Evolutionary conservation across 306 rosid species (phyloP).

Genomic region (Cucumis cinereus): DNA sequence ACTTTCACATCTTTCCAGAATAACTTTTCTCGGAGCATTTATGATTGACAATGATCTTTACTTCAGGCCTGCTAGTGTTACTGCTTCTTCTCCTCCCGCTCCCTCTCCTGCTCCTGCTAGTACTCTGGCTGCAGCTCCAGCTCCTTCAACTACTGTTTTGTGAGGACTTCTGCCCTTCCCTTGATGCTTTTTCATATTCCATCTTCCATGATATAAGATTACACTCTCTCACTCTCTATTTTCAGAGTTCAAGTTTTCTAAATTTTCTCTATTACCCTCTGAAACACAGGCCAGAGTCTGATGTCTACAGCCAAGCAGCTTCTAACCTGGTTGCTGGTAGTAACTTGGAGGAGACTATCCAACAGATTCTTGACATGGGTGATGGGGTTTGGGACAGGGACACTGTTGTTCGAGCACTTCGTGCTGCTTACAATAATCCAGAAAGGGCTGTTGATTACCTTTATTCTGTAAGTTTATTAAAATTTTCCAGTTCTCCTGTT

Average conservation of each 20-base stretch:
- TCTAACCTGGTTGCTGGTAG: conserved; percentile 82
- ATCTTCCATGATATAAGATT: neutral
- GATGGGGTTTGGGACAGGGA: conserved; percentile 95
- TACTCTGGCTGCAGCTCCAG: neutral
- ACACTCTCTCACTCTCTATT: neutral
- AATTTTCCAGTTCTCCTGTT: neutral
- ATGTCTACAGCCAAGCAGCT: conserved; percentile 73
- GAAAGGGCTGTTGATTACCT: conserved; percentile 91
- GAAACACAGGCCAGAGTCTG: conserved; percentile 44
- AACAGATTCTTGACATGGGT: conserved; percentile 83
- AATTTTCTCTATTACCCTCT: neutral
- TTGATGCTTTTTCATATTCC: neutral
- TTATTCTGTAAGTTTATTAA: conserved; percentile 48
- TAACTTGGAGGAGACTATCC: conserved; percentile 63
- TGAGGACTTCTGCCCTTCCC: conserved; percentile 12
- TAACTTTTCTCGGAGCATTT: neutral
- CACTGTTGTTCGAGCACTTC: conserved; percentile 76
- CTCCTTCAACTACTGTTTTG: conserved; percentile 25
- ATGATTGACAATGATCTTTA: neutral
- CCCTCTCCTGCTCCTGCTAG: conserved; percentile 3
- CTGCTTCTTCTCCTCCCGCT: neutral
- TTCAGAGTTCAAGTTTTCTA: neutral
- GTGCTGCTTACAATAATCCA: conserved; percentile 92
- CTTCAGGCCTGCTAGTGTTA: conserved; percentile 3
- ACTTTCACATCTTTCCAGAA: neutral